A percentile compares a stretch with the other conserved stretches of the same genome.
phyloP scores from a whole-genome alignment of 257 asterid genomes.

The Penstemon davidsonii region DNA sequence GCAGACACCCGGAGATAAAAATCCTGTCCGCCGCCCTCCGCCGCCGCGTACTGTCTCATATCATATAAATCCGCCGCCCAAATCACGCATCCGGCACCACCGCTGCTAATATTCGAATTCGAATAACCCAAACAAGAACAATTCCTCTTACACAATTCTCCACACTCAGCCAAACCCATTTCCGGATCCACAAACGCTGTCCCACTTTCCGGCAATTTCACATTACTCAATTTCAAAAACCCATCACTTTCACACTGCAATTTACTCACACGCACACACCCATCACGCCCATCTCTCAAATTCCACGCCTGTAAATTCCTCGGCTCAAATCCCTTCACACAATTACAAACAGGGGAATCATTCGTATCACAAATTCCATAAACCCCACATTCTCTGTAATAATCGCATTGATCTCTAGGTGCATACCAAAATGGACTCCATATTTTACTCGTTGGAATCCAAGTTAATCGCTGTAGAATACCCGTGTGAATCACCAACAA shows the following conservation, averaged over 20 bases:
- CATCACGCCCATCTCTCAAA: slow-evolving; percentile 75
- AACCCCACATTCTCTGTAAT: slow-evolving; percentile 64
- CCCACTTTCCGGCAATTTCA: slow-evolving; percentile 78
- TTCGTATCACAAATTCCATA: slow-evolving; percentile 75
- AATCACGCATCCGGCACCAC: slow-evolving; percentile 71
- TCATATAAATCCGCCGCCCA: slow-evolving; percentile 73
- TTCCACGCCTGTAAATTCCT: slow-evolving; percentile 63
- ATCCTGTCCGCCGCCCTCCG: slow-evolving; percentile 85
- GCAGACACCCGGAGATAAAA: slow-evolving; percentile 65
- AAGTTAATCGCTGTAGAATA: slow-evolving; percentile 50
- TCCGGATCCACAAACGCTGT: slow-evolving; percentile 44
- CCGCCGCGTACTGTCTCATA: slow-evolving; percentile 73
- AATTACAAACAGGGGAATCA: slow-evolving; percentile 68
- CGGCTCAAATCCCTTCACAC: slow-evolving; percentile 66
- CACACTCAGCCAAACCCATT: slow-evolving; percentile 49
- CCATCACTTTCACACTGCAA: slow-evolving; percentile 59
- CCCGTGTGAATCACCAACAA: slow-evolving; percentile 40
- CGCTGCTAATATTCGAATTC: slow-evolving; percentile 44
- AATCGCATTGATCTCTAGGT: slow-evolving; percentile 78
- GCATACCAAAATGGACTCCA: slow-evolving; percentile 89
- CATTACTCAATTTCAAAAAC: slow-evolving; percentile 44
- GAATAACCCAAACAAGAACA: slow-evolving; percentile 74
- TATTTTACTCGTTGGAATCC: slow-evolving; percentile 49
- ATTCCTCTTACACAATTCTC: slow-evolving; percentile 53
- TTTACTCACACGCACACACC: slow-evolving; percentile 47